Evolutionary conservation across 1,139 yeast species (phyloP).

Genomic region (Yamadazyma dendronema): DNA sequence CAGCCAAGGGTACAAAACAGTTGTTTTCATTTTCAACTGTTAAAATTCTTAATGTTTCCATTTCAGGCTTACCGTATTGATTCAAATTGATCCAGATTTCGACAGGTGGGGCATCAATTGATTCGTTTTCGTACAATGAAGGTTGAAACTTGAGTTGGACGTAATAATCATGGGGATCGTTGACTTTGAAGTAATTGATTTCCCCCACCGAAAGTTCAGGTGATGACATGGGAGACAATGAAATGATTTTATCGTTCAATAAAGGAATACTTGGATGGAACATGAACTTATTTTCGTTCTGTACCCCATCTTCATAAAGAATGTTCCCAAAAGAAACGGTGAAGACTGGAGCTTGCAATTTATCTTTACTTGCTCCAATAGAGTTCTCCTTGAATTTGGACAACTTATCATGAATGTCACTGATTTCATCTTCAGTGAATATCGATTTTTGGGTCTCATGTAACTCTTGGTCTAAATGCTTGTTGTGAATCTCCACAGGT

Average conservation of each 20-base stretch:
- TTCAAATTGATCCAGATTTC: constrained; percentile 54
- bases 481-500: neutral
- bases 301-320: constrained; percentile 22
- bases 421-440: neutral
- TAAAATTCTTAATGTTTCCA: constrained; percentile 40
- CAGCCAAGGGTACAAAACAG: constrained; percentile 41
- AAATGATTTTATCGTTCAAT: constrained; percentile 36
- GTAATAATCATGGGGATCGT: constrained; percentile 36
- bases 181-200: constrained; percentile 19
- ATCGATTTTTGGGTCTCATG: neutral
- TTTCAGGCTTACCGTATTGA: constrained; percentile 35
- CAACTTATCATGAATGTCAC: constrained; percentile 2
- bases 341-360: constrained; percentile 26
- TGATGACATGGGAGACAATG: constrained; percentile 29
- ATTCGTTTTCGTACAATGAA: constrained; percentile 26
- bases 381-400: neutral
- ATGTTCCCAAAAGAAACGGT: constrained; percentile 40
- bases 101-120: constrained; percentile 45
- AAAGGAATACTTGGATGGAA: constrained; percentile 27
- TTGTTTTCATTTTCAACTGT: constrained; percentile 50
- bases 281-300: neutral
- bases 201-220: constrained; percentile 21
- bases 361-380: constrained; percentile 5
- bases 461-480: neutral
- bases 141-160: constrained; percentile 54